These are phyloP conservation scores for Colletotrichum navitas DNA, from an alignment of 2,329 filamentous ascomycete species.

Conservation along the genomic window DNA sequence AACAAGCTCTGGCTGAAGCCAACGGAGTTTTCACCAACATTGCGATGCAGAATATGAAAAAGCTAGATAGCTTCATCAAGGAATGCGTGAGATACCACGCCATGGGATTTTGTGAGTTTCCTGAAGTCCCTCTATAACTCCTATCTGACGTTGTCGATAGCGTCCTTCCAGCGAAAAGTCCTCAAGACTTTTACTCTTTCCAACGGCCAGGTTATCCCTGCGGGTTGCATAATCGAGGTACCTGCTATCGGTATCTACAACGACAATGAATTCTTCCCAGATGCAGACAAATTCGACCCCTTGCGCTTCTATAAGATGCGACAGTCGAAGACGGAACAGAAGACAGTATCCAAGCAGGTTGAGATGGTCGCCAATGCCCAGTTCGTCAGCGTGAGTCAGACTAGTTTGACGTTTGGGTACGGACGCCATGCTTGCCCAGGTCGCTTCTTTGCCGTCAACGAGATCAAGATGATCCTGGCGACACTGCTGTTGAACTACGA, in stretches of 20 bases:
- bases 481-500: conserved; percentile 58
- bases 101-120: conserved; percentile 50
- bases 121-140: conserved; percentile 49
- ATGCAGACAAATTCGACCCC: conserved; percentile 48
- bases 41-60: conserved; percentile 55
- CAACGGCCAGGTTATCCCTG: conserved; percentile 64
- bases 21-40: conserved; percentile 51
- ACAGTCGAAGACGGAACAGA: conserved; percentile 18
- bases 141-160: conserved; percentile 39
- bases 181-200: conserved; percentile 64
- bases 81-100: conserved; percentile 53
- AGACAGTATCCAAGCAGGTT: conserved; percentile 23
- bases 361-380: conserved; percentile 46
- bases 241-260: conserved; percentile 52
- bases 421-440: conserved; percentile 58
- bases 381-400: conserved; percentile 56
- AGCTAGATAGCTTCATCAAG: conserved; percentile 57
- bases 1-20: conserved; percentile 52
- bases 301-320: conserved; percentile 35
- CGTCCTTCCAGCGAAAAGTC: conserved; percentile 64
- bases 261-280: conserved; percentile 52
- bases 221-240: conserved; percentile 58
- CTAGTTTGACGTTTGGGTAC: conserved; percentile 54
- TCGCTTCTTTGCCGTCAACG: conserved; percentile 59
- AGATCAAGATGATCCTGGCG: conserved; percentile 60